These are phyloP conservation scores for Melocanna baccifera DNA, from an alignment of 176 grass and related monocot species.

Conservation along the genomic window DNA sequence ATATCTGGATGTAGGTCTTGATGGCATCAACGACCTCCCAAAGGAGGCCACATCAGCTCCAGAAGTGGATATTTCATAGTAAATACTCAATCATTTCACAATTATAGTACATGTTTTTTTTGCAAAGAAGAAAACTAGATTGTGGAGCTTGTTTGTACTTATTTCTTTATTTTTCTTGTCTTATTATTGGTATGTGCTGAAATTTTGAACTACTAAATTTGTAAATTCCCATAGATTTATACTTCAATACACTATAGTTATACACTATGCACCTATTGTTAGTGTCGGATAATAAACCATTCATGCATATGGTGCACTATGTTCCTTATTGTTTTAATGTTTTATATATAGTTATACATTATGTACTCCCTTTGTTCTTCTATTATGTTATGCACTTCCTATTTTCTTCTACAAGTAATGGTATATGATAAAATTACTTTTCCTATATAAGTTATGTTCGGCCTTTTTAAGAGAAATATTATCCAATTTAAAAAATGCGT, in stretches of 20 bases:
- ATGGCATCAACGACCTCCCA: slow-evolving; percentile 49
- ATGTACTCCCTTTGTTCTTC: neutral
- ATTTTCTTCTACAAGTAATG: neutral
- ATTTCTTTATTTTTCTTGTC: neutral
- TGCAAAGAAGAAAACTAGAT: neutral
- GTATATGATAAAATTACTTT: neutral
- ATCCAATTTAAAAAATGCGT: neutral
- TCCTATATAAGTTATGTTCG: neutral
- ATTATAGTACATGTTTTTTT: neutral
- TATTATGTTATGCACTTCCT: neutral
- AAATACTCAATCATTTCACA: slow-evolving; percentile 28
- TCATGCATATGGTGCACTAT: too few species aligned
- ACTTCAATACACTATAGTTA: neutral
- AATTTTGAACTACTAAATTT: neutral
- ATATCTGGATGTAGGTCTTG: slow-evolving; percentile 44
- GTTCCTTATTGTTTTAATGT: neutral
- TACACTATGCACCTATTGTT: neutral
- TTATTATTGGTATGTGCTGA: neutral
- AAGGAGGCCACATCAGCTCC: slow-evolving; percentile 17
- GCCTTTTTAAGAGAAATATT: neutral
- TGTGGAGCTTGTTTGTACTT: neutral
- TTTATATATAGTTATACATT: neutral
- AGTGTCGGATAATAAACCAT: neutral
- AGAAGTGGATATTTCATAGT: slow-evolving; percentile 53
- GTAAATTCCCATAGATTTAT: neutral